Evolutionary conservation across 495 filamentous ascomycete genomes (phyloP).

Genomic region (Talaromyces borbonicus): DNA sequence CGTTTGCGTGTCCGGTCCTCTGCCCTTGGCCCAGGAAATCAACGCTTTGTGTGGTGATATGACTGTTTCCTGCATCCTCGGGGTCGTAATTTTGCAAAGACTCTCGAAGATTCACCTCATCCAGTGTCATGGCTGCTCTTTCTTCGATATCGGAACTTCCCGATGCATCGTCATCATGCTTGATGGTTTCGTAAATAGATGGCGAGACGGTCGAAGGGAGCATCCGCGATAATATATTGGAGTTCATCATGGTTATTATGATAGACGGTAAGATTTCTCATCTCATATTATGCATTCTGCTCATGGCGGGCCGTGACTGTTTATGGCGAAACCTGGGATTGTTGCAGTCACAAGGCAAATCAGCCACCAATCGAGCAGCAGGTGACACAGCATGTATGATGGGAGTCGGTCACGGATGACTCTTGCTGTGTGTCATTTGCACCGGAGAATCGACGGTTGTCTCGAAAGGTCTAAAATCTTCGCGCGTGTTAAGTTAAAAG

Average conservation of each 20-base stretch:
- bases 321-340: not conserved
- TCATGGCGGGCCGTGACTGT: too few species aligned
- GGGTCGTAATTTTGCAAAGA: constrained; percentile 65
- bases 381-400: constrained; percentile 2
- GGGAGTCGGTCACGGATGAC: not conserved
- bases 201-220: constrained; percentile 54
- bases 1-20: constrained; percentile 10
- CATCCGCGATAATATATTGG: constrained; percentile 67
- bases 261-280: too few species aligned
- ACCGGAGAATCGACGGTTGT: too few species aligned
- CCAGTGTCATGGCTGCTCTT: constrained; percentile 53
- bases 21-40: constrained; percentile 20
- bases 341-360: not conserved
- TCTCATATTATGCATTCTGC: too few species aligned
- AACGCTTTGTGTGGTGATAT: constrained; percentile 47
- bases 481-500: too few species aligned
- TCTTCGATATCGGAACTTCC: constrained; percentile 56
- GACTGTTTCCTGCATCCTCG: constrained; percentile 56
- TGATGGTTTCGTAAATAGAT: constrained; percentile 63
- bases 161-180: constrained; percentile 49
- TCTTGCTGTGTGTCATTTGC: not conserved
- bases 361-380: not conserved
- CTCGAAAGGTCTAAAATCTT: too few species aligned
- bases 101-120: constrained; percentile 58
- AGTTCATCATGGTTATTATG: constrained; percentile 52